phyloP scores from a whole-genome alignment of 306 rosid genomes.

The Neltuma alba region DNA sequence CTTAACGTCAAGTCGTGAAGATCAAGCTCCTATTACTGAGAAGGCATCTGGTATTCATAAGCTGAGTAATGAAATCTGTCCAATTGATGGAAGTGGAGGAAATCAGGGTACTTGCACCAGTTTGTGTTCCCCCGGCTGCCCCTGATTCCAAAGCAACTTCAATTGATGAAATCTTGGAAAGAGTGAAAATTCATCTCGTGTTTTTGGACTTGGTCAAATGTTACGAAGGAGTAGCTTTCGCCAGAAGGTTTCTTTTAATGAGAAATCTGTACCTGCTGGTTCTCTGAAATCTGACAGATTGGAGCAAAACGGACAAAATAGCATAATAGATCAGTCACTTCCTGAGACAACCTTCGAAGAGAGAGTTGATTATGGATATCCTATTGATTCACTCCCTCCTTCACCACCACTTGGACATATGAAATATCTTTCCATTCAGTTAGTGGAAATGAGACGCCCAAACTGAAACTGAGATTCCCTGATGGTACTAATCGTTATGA shows the following conservation, averaged over 20 bases:
- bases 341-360: constrained; percentile 48
- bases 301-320: constrained; percentile 53
- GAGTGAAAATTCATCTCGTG: constrained; percentile 57
- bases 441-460: constrained; percentile 64
- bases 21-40: constrained; percentile 44
- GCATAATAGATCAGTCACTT: constrained; percentile 36
- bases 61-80: constrained; percentile 39
- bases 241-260: constrained; percentile 62
- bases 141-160: constrained; percentile 43
- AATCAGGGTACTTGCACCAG: constrained; percentile 41
- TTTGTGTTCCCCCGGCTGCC: constrained; percentile 40
- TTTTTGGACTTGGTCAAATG: constrained; percentile 77
- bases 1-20: constrained; percentile 39
- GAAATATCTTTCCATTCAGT: constrained; percentile 91
- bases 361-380: constrained; percentile 50
- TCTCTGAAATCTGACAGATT: constrained; percentile 48
- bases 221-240: constrained; percentile 69
- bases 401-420: constrained; percentile 97
- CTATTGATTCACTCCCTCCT: constrained; percentile 62
- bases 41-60: constrained; percentile 33
- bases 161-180: constrained; percentile 45
- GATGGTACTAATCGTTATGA: constrained; percentile 68
- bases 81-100: constrained; percentile 39
- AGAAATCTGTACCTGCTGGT: constrained; percentile 46
- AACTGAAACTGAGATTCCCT: constrained; percentile 75